A percentile compares a stretch with the other conserved stretches of the same genome.
These are phyloP conservation scores for Malus asiatica DNA, from an alignment of 306 rosid genomes.

Conservation along the genomic window DNA sequence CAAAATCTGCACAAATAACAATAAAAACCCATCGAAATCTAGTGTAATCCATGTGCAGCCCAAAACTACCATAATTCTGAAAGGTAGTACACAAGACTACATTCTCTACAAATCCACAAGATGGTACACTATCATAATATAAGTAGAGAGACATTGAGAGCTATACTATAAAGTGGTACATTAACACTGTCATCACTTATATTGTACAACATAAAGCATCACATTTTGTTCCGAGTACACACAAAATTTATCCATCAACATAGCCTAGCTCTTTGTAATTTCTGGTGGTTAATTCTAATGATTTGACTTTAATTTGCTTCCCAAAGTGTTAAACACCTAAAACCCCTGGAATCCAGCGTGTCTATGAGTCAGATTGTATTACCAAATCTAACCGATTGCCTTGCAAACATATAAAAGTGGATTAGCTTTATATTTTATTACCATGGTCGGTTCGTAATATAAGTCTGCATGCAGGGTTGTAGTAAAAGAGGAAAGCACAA, in stretches of 20 bases:
- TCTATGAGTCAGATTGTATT: too few species aligned
- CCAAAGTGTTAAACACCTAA: neutral
- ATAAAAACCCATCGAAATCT: neutral
- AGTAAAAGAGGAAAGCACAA: neutral
- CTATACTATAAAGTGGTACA: neutral
- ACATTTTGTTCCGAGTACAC: neutral
- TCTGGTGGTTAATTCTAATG: too few species aligned
- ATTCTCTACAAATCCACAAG: too few species aligned
- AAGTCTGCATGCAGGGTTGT: neutral
- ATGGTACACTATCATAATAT: too few species aligned
- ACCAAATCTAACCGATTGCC: too few species aligned
- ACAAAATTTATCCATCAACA: too few species aligned
- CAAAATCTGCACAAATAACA: neutral
- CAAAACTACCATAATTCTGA: neutral
- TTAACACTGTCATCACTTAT: too few species aligned
- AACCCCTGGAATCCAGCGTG: too few species aligned
- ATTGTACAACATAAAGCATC: neutral
- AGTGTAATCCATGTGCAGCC: neutral
- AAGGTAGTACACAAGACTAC: neutral
- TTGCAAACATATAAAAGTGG: too few species aligned
- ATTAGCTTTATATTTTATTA: neutral
- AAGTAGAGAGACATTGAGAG: neutral
- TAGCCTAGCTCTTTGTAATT: too few species aligned
- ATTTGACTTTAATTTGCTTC: neutral
- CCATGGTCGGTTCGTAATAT: slow-evolving; percentile 2